Evolutionary conservation across 805 yeast genomes (phyloP).

Genomic region (Tetrapisispora taiwanensis): DNA sequence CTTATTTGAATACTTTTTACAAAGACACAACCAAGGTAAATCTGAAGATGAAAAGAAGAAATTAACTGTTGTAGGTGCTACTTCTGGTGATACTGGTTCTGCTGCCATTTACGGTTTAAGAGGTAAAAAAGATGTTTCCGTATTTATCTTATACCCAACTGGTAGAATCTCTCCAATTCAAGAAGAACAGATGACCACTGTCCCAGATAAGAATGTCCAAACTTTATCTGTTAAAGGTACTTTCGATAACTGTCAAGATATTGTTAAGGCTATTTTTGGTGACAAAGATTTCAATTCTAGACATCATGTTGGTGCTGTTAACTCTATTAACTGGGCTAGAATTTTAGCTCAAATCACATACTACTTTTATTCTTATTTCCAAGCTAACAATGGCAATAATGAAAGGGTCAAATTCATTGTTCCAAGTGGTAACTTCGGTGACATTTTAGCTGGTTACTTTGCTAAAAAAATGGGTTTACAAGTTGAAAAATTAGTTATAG

Average conservation of each 20-base stretch:
- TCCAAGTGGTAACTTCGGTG: conserved; percentile 98
- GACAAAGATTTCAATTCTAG: conserved; percentile 78
- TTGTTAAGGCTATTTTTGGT: conserved; percentile 87
- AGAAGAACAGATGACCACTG: conserved; percentile 98
- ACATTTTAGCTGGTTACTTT: conserved; percentile 90
- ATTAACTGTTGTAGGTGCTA: conserved; percentile 96
- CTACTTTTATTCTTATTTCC: conserved; percentile 88
- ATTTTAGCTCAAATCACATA: conserved; percentile 95
- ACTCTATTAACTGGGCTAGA: conserved; percentile 98
- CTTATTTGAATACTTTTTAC: conserved; percentile 83
- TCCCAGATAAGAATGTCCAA: conserved; percentile 84
- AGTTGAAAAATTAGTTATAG: conserved; percentile 73
- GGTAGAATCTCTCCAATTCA: conserved; percentile 97
- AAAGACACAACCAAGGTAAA: conserved; percentile 53
- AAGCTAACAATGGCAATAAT: conserved; percentile 34
- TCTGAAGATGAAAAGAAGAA: conserved; percentile 55
- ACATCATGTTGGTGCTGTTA: conserved; percentile 94
- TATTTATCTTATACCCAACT: conserved; percentile 90
- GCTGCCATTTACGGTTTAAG: conserved; percentile 98
- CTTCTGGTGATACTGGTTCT: conserved; percentile 98
- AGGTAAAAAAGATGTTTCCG: conserved; percentile 96
- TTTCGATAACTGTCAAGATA: conserved; percentile 96
- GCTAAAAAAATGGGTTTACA: conserved; percentile 96
- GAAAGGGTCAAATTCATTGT: conserved; percentile 73
- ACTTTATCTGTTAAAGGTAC: conserved; percentile 92